Conservation (phyloP, 2,329 filamentous ascomycete genomes). For the Colletotrichum plurivorum region DNA sequence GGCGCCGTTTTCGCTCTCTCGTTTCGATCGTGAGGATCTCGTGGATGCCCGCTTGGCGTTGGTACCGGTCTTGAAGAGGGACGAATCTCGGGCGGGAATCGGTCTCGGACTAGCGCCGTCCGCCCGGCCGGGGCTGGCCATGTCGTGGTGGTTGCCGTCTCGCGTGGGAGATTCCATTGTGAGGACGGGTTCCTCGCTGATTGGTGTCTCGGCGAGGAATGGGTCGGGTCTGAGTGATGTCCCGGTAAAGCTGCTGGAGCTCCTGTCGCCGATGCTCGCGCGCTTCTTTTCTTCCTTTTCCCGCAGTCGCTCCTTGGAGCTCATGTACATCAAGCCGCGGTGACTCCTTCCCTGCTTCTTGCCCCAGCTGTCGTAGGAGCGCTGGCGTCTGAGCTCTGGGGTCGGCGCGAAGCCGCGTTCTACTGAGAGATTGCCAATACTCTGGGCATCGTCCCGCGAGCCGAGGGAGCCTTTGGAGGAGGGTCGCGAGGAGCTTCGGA, state of each 20-base stretch:
- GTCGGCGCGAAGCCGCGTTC: slow-evolving; percentile 67
- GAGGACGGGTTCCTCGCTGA: slow-evolving; percentile 66
- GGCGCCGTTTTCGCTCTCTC: slow-evolving; percentile 56
- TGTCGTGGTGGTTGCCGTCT: slow-evolving; percentile 42
- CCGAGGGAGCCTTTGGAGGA: slow-evolving; percentile 71
- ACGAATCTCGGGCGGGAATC: slow-evolving; percentile 79
- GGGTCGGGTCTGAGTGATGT: slow-evolving; percentile 59
- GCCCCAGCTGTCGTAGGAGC: slow-evolving; percentile 74
- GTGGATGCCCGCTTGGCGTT: slow-evolving; percentile 67
- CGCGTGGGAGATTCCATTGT: slow-evolving; percentile 46
- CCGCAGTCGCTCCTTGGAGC: slow-evolving; percentile 76
- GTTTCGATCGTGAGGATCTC: slow-evolving; percentile 65
- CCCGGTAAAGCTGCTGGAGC: slow-evolving; percentile 56
- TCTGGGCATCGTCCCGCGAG: slow-evolving; percentile 70
- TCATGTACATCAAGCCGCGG: slow-evolving; percentile 80
- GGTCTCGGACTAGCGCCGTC: slow-evolving; percentile 61
- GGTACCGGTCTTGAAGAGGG: slow-evolving; percentile 70
- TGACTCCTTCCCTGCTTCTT: slow-evolving; percentile 67
- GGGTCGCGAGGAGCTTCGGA: slow-evolving; percentile 70
- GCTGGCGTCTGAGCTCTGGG: slow-evolving; percentile 61
- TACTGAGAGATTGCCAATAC: slow-evolving; percentile 75
- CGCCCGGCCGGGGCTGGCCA: slow-evolving; percentile 47
- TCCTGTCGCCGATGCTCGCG: slow-evolving; percentile 57
- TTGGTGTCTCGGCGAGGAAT: slow-evolving; percentile 66
- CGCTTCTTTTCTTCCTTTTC: slow-evolving; percentile 76